Conservation (phyloP, 192 early-diverging fungal species). For the Backusella psychrophila region DNA sequence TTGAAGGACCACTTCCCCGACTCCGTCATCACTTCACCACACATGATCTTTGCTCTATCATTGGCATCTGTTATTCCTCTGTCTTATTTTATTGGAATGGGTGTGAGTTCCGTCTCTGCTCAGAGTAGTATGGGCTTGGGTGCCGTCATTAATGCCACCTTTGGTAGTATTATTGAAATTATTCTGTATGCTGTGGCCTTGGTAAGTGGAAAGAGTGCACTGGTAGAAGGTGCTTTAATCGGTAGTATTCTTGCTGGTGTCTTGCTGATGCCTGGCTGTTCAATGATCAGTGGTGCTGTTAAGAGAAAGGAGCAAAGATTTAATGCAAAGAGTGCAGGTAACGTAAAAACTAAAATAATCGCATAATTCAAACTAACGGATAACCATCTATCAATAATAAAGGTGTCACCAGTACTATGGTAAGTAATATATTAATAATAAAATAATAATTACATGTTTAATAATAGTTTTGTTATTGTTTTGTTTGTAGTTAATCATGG, state of each 20-base stretch:
- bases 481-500: constrained; percentile 71
- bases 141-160: constrained; percentile 96
- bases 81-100: constrained; percentile 97
- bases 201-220: constrained; percentile 78
- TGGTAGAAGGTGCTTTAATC: constrained; percentile 91
- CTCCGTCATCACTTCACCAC: constrained; percentile 55
- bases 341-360: background rate
- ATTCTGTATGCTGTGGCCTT: constrained; percentile 91
- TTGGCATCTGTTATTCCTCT: constrained; percentile 86
- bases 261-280: constrained; percentile 88
- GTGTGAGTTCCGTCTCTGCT: constrained; percentile 92
- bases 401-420: constrained; percentile 89
- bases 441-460: too few relatives aligned
- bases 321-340: constrained; percentile 90
- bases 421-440: background rate
- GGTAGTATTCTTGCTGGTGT: constrained; percentile 89
- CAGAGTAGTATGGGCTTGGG: constrained; percentile 92
- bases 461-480: too few relatives aligned
- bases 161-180: constrained; percentile 95
- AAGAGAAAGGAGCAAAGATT: constrained; percentile 93
- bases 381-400: background rate
- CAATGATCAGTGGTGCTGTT: constrained; percentile 91
- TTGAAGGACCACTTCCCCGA: constrained; percentile 54
- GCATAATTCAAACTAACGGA: background rate
- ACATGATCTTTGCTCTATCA: constrained; percentile 66